Percentiles rank a stretch among this genome's conserved stretches.
These are phyloP conservation scores for Orbilia javanica DNA, from an alignment of 2,329 filamentous ascomycete species.

Conservation along the genomic window DNA sequence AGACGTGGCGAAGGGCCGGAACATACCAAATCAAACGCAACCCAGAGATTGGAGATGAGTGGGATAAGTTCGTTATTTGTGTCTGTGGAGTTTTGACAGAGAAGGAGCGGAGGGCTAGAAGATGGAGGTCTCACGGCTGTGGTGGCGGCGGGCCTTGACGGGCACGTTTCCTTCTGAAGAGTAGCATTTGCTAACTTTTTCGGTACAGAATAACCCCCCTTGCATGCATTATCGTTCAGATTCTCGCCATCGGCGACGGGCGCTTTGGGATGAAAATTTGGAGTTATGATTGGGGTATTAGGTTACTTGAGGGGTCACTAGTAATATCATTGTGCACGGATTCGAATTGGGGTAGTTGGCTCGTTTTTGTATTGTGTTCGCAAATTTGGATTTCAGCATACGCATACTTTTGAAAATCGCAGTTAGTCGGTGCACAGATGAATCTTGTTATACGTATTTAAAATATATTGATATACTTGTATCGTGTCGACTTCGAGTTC, in stretches of 20 bases:
- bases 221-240: background rate
- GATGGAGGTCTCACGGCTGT: constrained; percentile 20
- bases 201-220: background rate
- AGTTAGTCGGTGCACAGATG: no score
- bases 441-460: no score
- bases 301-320: no score
- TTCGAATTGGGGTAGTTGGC: no score
- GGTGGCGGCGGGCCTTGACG: constrained; percentile 12
- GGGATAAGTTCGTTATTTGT: constrained; percentile 40
- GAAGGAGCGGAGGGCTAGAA: constrained; percentile 43
- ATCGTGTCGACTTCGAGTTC: no score
- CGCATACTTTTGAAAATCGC: no score
- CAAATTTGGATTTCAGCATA: no score
- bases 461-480: no score
- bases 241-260: background rate
- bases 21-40: constrained; percentile 51
- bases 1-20: constrained; percentile 45
- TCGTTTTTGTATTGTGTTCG: no score
- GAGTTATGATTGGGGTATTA: no score
- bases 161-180: background rate
- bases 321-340: no score
- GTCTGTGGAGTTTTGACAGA: constrained; percentile 43
- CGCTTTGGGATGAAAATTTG: background rate
- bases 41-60: constrained; percentile 34
- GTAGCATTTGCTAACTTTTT: constrained; percentile 4